A percentile compares a stretch with the other conserved stretches of the same genome.
Evolutionary conservation across 305 asterid species (phyloP).

Genomic region (Solanum aculeatissimum): DNA sequence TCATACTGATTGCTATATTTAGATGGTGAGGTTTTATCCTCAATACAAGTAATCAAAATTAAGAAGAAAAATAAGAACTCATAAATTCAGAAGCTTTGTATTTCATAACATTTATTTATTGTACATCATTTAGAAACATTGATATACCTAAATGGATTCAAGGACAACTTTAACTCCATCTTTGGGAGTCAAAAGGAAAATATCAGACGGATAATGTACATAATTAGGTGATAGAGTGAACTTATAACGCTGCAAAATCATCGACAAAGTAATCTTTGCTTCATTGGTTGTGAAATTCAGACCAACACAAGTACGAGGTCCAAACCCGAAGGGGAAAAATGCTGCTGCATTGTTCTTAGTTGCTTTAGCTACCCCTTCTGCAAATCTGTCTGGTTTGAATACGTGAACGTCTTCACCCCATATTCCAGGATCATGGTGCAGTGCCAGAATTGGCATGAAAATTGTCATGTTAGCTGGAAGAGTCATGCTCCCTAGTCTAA

Average conservation of each 20-base stretch:
- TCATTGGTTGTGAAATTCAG: slow-evolving; percentile 50
- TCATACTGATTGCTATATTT: neutral
- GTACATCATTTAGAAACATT: neutral
- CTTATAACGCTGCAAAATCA: slow-evolving; percentile 49
- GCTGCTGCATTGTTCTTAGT: slow-evolving; percentile 40
- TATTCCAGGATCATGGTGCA: slow-evolving; percentile 36
- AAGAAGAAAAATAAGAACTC: neutral
- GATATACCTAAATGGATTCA: slow-evolving; percentile 3
- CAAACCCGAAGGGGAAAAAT: slow-evolving; percentile 54
- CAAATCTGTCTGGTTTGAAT: slow-evolving; percentile 52
- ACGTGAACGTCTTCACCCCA: slow-evolving; percentile 55
- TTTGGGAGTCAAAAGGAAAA: slow-evolving; percentile 42
- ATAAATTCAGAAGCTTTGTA: neutral
- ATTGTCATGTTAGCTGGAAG: slow-evolving; percentile 35
- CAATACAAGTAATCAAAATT: neutral
- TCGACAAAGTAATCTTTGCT: slow-evolving; percentile 47
- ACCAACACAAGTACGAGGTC: slow-evolving; percentile 61
- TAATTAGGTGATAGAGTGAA: slow-evolving; percentile 35
- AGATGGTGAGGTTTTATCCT: neutral
- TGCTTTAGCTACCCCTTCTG: slow-evolving; percentile 43
- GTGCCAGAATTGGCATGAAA: slow-evolving; percentile 29
- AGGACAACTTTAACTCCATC: slow-evolving; percentile 52
- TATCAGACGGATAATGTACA: slow-evolving; percentile 38
- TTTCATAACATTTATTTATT: neutral
- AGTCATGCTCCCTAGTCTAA: slow-evolving; percentile 21